These are phyloP conservation scores for Elsinoe arachidis DNA, from an alignment of 2,329 filamentous ascomycete genomes.

Conservation along the genomic window DNA sequence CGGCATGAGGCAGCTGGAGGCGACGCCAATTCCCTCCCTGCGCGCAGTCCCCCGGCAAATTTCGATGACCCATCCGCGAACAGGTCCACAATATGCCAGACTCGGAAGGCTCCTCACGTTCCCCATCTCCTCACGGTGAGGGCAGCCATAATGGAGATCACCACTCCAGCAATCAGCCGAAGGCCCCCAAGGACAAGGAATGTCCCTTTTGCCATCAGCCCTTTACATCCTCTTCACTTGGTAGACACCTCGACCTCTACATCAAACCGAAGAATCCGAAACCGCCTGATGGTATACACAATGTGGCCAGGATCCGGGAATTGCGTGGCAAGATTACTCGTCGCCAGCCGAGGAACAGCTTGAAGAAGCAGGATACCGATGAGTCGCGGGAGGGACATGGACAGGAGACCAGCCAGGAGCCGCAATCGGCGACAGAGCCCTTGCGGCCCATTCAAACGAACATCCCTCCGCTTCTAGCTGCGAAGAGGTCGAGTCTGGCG, in stretches of 20 bases:
- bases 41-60: neutral
- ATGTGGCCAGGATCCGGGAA: constrained; percentile 81
- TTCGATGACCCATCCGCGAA: neutral
- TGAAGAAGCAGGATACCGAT: constrained; percentile 17
- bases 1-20: neutral
- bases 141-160: constrained; percentile 18
- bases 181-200: constrained; percentile 68
- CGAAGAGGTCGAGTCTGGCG: neutral
- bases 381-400: neutral
- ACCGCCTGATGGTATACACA: constrained; percentile 73
- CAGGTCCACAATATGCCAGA: constrained; percentile 5
- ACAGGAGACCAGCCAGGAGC: neutral
- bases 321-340: constrained; percentile 79
- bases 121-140: constrained; percentile 13
- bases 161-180: constrained; percentile 19
- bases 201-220: constrained; percentile 83
- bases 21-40: neutral
- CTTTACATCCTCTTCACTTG: constrained; percentile 89
- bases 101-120: neutral
- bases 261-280: constrained; percentile 91
- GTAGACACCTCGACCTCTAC: constrained; percentile 87
- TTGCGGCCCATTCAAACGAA: neutral
- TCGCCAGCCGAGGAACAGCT: constrained; percentile 58
- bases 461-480: neutral
- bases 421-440: neutral